Conservation (phyloP, 352 stramenopile genomes). For the Pythium scleroteichum region DNA sequence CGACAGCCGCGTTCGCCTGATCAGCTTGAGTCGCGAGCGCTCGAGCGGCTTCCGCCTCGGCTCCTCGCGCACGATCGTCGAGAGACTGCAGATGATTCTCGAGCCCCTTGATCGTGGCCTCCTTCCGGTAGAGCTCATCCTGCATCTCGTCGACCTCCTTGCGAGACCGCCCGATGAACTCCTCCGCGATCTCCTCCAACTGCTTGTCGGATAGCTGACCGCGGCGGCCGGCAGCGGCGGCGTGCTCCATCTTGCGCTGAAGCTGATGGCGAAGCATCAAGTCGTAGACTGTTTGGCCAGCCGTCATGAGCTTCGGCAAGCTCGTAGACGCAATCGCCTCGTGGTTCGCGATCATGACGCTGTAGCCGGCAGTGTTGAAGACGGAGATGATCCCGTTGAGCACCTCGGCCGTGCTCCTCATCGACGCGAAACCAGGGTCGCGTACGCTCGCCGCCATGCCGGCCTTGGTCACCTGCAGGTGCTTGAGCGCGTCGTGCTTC, state of each 20-base stretch:
- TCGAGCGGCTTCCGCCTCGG: no score
- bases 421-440: conserved; percentile 16
- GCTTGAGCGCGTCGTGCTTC: conserved; percentile 14
- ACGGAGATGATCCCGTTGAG: conserved; percentile 10
- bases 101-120: conserved; percentile 1
- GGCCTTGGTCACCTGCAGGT: neutral
- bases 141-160: neutral
- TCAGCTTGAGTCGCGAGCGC: neutral
- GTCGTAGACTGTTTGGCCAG: conserved; percentile 14
- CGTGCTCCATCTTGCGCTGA: conserved; percentile 1
- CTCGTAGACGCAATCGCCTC: neutral
- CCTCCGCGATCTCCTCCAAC: neutral
- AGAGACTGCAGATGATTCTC: conserved; percentile 1
- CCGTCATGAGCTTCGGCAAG: neutral
- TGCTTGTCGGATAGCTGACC: neutral
- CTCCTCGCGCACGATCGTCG: no score
- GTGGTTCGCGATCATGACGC: neutral
- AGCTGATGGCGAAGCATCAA: conserved; percentile 14
- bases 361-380: conserved; percentile 20
- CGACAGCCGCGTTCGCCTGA: neutral
- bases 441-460: neutral
- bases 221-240: neutral
- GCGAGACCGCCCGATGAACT: conserved; percentile 1
- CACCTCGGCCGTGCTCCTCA: neutral
- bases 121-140: neutral